These are phyloP conservation scores for Exophiala calicioides DNA, from an alignment of 2,329 filamentous ascomycete species.

Conservation along the genomic window DNA sequence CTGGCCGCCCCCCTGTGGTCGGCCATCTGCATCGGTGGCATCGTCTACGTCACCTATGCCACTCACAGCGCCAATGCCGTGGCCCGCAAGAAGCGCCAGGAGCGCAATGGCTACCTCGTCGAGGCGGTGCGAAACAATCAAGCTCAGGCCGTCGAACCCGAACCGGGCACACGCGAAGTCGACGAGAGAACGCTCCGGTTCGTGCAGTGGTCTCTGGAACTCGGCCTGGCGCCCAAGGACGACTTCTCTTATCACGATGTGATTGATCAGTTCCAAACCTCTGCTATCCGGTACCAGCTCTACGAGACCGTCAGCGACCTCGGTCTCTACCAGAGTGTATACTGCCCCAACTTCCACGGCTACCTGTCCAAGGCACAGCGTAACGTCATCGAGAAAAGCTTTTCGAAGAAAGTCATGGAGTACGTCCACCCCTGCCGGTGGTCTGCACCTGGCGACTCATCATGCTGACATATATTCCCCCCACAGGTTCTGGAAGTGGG, in stretches of 20 bases:
- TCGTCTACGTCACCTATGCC: conserved; percentile 14
- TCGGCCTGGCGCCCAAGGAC: conserved; percentile 11
- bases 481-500: conserved; percentile 20
- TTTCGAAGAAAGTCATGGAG: conserved; percentile 14
- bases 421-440: conserved; percentile 7
- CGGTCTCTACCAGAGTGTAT: conserved; percentile 14
- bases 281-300: conserved; percentile 16
- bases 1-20: conserved; percentile 7
- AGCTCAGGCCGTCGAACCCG: conserved; percentile 5
- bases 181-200: conserved; percentile 17
- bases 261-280: conserved; percentile 19
- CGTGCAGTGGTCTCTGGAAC: conserved; percentile 19
- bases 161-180: conserved; percentile 19
- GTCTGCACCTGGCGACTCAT: too few relatives aligned
- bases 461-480: not conserved
- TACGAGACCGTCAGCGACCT: conserved; percentile 13
- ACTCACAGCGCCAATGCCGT: conserved; percentile 6
- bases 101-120: conserved; percentile 21
- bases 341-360: conserved; percentile 16
- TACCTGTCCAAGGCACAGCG: conserved; percentile 10
- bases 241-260: conserved; percentile 18
- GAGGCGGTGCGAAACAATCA: conserved; percentile 20
- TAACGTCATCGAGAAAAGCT: conserved; percentile 18
- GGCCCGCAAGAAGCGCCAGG: conserved; percentile 10
- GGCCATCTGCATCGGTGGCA: conserved; percentile 13